A percentile compares a stretch with the other conserved stretches of the same genome.
These are phyloP conservation scores for Podaxis rugospora DNA, from an alignment of 768 basidiomycete species.

Conservation along the genomic window DNA sequence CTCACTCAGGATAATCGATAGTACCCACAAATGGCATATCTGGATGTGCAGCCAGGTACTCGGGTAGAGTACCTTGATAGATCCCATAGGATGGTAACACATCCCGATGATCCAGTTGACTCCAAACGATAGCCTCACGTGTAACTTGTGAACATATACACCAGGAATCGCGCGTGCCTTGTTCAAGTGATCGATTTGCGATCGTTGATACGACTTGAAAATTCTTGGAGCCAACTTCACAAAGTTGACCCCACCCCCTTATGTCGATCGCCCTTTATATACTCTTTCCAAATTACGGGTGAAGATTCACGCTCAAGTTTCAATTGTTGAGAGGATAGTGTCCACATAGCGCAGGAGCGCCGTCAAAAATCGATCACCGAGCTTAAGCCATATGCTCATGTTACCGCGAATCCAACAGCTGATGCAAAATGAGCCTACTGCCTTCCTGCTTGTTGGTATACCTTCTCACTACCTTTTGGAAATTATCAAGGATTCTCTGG, in stretches of 20 bases:
- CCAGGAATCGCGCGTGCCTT: slow-evolving; percentile 14
- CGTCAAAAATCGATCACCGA: background rate
- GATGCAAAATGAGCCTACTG: background rate
- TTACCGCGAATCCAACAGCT: background rate
- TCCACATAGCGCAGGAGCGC: background rate
- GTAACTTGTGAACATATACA: too few relatives aligned
- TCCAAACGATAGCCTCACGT: slow-evolving; percentile 8
- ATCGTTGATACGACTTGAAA: slow-evolving; percentile 10
- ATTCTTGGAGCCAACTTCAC: slow-evolving; percentile 12
- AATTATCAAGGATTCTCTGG: background rate
- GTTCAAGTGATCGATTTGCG: slow-evolving; percentile 14
- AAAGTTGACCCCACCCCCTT: too few relatives aligned
- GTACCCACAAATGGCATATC: background rate
- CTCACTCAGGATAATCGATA: too few relatives aligned
- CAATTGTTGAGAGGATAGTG: too few relatives aligned
- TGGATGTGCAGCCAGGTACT: background rate
- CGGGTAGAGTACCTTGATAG: background rate
- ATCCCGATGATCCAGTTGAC: slow-evolving; percentile 8
- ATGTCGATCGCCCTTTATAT: slow-evolving; percentile 15
- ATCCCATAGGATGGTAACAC: too few relatives aligned
- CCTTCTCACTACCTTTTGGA: background rate
- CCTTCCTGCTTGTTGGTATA: background rate
- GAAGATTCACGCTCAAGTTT: too few relatives aligned
- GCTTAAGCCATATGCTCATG: background rate
- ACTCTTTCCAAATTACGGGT: slow-evolving; percentile 14